These are phyloP conservation scores for Fusarium robinianum DNA, from an alignment of 2,329 filamentous ascomycete genomes.

Conservation along the genomic window DNA sequence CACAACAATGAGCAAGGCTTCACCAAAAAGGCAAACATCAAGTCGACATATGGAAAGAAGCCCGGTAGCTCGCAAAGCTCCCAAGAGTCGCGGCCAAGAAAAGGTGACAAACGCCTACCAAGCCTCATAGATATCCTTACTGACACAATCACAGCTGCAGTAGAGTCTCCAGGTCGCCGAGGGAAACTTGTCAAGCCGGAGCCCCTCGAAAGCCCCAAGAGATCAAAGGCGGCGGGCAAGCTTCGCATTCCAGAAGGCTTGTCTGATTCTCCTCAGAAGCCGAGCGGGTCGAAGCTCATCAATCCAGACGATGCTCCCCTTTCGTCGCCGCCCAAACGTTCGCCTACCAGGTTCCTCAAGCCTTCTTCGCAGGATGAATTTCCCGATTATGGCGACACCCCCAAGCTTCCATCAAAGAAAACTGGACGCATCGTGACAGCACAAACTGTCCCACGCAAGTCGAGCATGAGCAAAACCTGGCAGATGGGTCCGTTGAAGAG, in stretches of 20 bases:
- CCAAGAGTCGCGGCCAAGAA: slow-evolving; percentile 24
- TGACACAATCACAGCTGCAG: slow-evolving; percentile 11
- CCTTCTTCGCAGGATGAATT: slow-evolving; percentile 15
- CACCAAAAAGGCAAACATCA: slow-evolving; percentile 20
- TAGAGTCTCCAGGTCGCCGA: no score
- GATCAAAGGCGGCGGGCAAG: slow-evolving; percentile 7
- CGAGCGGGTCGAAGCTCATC: slow-evolving; percentile 2
- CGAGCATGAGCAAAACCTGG: not conserved
- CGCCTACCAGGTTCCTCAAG: slow-evolving; percentile 1
- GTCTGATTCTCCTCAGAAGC: slow-evolving; percentile 20
- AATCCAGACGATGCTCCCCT: slow-evolving; percentile 10
- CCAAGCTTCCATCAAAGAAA: not conserved
- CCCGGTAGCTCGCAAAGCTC: slow-evolving; percentile 30
- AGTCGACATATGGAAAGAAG: slow-evolving; percentile 35
- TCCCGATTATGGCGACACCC: not conserved
- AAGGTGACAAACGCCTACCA: slow-evolving; percentile 16
- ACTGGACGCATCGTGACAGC: no score
- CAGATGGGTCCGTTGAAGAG: not conserved
- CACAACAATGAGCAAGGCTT: slow-evolving; percentile 35
- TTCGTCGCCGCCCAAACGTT: slow-evolving; percentile 21
- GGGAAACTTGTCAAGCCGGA: no score
- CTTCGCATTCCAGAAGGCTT: slow-evolving; percentile 11
- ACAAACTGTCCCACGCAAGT: slow-evolving; percentile 2
- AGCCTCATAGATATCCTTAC: not conserved
- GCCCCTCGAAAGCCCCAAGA: slow-evolving; percentile 22